A percentile compares a stretch with the other conserved stretches of the same genome.
phyloP scores from a whole-genome alignment of 192 early-diverging fungal species.

The Backusella circina region DNA sequence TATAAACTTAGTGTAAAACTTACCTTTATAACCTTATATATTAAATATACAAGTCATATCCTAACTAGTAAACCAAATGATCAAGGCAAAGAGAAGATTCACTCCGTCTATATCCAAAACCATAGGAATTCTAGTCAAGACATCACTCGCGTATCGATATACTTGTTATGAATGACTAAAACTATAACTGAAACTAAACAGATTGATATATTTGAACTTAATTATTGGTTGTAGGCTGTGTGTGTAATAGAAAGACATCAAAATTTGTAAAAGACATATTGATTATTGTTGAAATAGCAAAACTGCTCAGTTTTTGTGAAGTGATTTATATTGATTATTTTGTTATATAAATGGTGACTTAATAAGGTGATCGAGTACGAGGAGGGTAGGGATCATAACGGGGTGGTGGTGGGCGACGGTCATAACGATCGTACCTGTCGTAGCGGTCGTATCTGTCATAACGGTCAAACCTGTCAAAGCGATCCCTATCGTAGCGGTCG shows the following conservation, averaged over 20 bases:
- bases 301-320: background rate
- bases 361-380: constrained; percentile 34
- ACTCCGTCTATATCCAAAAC: too few species aligned
- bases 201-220: constrained; percentile 2
- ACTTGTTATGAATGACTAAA: background rate
- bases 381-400: constrained; percentile 39
- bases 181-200: background rate
- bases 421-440: constrained; percentile 36
- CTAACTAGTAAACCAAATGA: too few species aligned
- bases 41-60: too few species aligned
- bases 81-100: too few species aligned
- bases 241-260: background rate
- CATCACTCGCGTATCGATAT: too few species aligned
- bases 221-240: background rate
- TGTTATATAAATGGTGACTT: constrained; percentile 13
- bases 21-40: too few species aligned
- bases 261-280: constrained; percentile 10
- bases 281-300: background rate
- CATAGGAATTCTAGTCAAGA: too few species aligned
- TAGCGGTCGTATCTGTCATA: constrained; percentile 33
- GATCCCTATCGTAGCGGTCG: constrained; percentile 29
- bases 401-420: constrained; percentile 39
- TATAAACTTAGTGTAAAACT: too few species aligned
- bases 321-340: background rate
- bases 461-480: constrained; percentile 35